Conservation (phyloP, 2,329 filamentous ascomycete species). For the Venturia carpophila region DNA sequence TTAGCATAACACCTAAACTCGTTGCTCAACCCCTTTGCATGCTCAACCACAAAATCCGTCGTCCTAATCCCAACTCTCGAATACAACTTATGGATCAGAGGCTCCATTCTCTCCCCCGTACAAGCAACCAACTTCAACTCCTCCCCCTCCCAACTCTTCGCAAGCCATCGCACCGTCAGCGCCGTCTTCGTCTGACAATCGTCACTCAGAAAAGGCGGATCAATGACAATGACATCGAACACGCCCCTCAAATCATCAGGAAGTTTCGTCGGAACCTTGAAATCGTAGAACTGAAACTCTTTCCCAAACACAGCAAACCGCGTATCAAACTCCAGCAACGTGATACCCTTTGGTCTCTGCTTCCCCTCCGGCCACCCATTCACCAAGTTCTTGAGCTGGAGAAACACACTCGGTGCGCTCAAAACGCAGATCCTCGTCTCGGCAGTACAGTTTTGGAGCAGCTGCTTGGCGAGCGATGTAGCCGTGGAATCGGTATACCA, state of each 20-base stretch:
- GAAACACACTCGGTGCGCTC: conserved; percentile 68
- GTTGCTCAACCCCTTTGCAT: conserved; percentile 68
- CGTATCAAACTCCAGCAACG: conserved; percentile 65
- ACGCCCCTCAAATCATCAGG: conserved; percentile 55
- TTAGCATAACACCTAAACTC: conserved; percentile 76
- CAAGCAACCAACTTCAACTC: conserved; percentile 52
- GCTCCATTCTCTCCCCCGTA: conserved; percentile 70
- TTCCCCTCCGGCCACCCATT: conserved; percentile 36
- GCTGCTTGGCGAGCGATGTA: conserved; percentile 51
- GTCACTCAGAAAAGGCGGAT: conserved; percentile 71
- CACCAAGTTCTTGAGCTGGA: conserved; percentile 61
- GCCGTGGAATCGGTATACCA: conserved; percentile 76
- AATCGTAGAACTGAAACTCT: conserved; percentile 70
- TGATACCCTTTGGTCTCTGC: conserved; percentile 44
- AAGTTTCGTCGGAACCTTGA: conserved; percentile 57
- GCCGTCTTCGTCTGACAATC: conserved; percentile 78
- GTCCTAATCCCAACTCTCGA: conserved; percentile 52
- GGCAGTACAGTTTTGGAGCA: conserved; percentile 53
- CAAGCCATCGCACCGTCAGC: conserved; percentile 66
- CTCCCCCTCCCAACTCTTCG: conserved; percentile 39
- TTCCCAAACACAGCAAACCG: conserved; percentile 62
- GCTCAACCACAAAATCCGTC: conserved; percentile 61
- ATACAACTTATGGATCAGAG: conserved; percentile 60
- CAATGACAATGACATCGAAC: conserved; percentile 63
- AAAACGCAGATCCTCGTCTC: conserved; percentile 59